A percentile compares a stretch with the other conserved stretches of the same genome.
phyloP scores from a whole-genome alignment of 208 protist genomes.

The Eutreptiella sp. region DNA sequence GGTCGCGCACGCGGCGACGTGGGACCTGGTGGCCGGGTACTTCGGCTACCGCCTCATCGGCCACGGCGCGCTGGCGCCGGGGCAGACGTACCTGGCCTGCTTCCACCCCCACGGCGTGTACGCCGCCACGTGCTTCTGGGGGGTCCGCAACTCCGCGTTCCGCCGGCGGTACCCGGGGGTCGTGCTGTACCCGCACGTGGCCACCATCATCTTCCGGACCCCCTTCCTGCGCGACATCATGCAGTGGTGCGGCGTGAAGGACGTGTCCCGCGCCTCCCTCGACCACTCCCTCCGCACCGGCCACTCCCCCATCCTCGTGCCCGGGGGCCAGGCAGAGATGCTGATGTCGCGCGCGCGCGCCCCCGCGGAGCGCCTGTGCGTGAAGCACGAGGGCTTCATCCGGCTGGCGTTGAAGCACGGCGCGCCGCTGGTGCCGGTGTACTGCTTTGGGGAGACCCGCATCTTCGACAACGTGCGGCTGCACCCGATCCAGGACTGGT shows the following conservation, averaged over 20 bases:
- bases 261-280: slow-evolving; percentile 1
- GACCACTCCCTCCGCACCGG: slow-evolving; percentile 29
- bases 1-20: neutral
- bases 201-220: slow-evolving; percentile 8
- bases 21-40: slow-evolving; percentile 6
- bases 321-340: slow-evolving; percentile 76
- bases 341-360: slow-evolving; percentile 47
- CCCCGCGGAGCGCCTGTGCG: slow-evolving; percentile 51
- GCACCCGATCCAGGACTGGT: slow-evolving; percentile 51
- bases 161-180: neutral
- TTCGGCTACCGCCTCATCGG: neutral
- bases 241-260: slow-evolving; percentile 3
- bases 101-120: slow-evolving; percentile 29
- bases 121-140: slow-evolving; percentile 13
- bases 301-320: slow-evolving; percentile 65
- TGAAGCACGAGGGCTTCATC: slow-evolving; percentile 69
- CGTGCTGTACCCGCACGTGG: neutral
- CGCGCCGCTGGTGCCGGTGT: slow-evolving; percentile 62
- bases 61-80: neutral
- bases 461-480: slow-evolving; percentile 55
- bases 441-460: slow-evolving; percentile 72
- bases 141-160: neutral
- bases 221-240: slow-evolving; percentile 11
- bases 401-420: slow-evolving; percentile 51
- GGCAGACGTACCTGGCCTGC: slow-evolving; percentile 2